phyloP scores from a whole-genome alignment of 108 stramenopile species.

The Discostella stelligeroides region DNA sequence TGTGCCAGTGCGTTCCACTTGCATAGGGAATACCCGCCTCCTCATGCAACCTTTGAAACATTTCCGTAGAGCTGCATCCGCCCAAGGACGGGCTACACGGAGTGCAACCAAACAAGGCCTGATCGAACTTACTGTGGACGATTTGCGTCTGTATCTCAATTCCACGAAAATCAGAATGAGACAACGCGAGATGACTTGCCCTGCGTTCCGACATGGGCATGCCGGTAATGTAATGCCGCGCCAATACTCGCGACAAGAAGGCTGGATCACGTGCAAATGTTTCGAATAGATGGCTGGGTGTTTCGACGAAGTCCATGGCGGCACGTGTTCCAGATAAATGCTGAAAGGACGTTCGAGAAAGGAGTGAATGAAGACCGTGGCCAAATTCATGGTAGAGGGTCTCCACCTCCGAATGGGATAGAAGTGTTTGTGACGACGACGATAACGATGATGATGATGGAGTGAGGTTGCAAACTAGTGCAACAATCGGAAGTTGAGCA shows the following conservation, averaged over 20 bases:
- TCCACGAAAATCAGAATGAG: conserved; percentile 66
- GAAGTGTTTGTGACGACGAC: conserved; percentile 30
- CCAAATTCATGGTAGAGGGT: conserved; percentile 98
- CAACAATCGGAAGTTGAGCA: conserved; percentile 90
- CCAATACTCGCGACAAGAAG: conserved; percentile 62
- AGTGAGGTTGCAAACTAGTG: conserved; percentile 90
- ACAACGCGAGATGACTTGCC: conserved; percentile 54
- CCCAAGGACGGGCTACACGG: conserved; percentile 46
- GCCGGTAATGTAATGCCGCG: conserved; percentile 58
- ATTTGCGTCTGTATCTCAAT: conserved; percentile 85
- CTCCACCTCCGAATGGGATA: conserved; percentile 93
- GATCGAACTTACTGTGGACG: conserved; percentile 81
- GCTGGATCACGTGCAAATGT: conserved; percentile 72
- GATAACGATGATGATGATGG: conserved; percentile 26
- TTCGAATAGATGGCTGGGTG: conserved; percentile 85
- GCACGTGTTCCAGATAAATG: conserved; percentile 94
- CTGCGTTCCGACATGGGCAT: conserved; percentile 59
- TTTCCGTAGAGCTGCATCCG: conserved; percentile 54
- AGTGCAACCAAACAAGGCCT: conserved; percentile 70
- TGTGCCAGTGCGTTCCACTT: conserved; percentile 83
- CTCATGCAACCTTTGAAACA: conserved; percentile 64
- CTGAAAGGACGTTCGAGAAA: conserved; percentile 93
- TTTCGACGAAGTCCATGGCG: conserved; percentile 93
- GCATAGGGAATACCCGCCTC: conserved; percentile 67
- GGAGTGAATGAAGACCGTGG: conserved; percentile 94